A percentile compares a stretch with the other conserved stretches of the same genome.
Evolutionary conservation across 2,329 filamentous ascomycete species (phyloP).

Genomic region (Pseudocercospora cruenta): DNA sequence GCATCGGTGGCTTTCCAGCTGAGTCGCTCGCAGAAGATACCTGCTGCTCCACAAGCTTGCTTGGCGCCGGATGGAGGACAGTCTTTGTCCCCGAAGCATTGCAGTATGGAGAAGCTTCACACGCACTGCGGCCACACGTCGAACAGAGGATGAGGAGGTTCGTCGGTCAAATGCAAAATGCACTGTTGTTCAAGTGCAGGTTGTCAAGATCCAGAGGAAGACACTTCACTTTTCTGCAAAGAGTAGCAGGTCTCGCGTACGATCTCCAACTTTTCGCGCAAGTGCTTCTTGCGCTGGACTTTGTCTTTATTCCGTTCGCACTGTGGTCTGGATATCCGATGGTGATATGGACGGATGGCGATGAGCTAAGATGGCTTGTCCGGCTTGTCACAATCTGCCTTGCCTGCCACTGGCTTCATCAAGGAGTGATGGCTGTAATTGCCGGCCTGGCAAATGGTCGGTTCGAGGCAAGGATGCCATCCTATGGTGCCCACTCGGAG

Average conservation of each 20-base stretch:
- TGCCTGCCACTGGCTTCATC: conserved; percentile 22
- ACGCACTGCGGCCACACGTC: conserved; percentile 59
- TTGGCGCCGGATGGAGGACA: conserved; percentile 65
- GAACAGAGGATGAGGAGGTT: conserved; percentile 62
- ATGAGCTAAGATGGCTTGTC: conserved; percentile 18
- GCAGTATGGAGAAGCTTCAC: conserved; percentile 64
- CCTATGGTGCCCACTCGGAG: conserved; percentile 15
- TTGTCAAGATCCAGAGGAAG: conserved; percentile 14
- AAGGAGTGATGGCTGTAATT: conserved; percentile 15
- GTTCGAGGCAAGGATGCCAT: conserved; percentile 14
- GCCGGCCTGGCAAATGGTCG: conserved; percentile 9
- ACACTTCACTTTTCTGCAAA: conserved; percentile 17
- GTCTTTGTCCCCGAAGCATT: conserved; percentile 63
- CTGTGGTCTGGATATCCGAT: conserved; percentile 21
- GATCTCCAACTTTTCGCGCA: conserved; percentile 19
- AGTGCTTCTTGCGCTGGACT: conserved; percentile 16
- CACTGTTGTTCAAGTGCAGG: conserved; percentile 19
- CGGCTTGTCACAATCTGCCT: conserved; percentile 17
- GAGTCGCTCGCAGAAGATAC: conserved; percentile 65
- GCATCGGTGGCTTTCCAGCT: conserved; percentile 65
- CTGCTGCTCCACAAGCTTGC: conserved; percentile 61
- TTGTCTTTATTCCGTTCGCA: conserved; percentile 19
- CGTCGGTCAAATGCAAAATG: conserved; percentile 21
- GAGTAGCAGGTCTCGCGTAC: conserved; percentile 16
- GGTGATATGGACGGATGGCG: conserved; percentile 17